A percentile compares a stretch with the other conserved stretches of the same genome.
Evolutionary conservation across 2,329 filamentous ascomycete species (phyloP).

Genomic region (Rutstroemia sp.): DNA sequence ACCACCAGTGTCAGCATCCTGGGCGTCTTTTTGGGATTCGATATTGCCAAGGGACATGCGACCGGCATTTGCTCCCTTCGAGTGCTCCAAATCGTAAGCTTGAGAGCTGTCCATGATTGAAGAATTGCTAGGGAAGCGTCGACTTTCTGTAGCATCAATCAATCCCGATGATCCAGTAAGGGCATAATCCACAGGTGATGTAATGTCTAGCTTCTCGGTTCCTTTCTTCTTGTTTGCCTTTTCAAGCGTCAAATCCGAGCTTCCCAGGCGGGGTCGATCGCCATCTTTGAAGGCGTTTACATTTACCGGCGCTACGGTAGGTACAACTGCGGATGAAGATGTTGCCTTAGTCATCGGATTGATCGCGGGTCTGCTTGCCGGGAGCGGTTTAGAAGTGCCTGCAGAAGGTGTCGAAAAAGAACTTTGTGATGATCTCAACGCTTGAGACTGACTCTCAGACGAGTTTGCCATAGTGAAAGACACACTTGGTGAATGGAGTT

Average conservation of each 20-base stretch:
- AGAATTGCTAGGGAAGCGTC: slow-evolving; percentile 8
- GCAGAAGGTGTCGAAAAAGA: slow-evolving; percentile 23
- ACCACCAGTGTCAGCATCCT: slow-evolving; percentile 11
- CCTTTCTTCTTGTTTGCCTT: slow-evolving; percentile 4
- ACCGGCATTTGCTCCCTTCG: slow-evolving; percentile 4
- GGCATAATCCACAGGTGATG: slow-evolving; percentile 9
- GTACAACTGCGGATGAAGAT: slow-evolving; percentile 26
- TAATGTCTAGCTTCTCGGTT: not conserved
- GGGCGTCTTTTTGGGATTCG: slow-evolving; percentile 3
- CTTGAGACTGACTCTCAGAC: slow-evolving; percentile 27
- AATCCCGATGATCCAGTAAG: slow-evolving; percentile 14
- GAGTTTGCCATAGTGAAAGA: slow-evolving; percentile 23
- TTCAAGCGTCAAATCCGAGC: slow-evolving; percentile 1
- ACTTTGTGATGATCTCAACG: slow-evolving; percentile 26
- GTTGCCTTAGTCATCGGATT: slow-evolving; percentile 27
- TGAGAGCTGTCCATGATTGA: slow-evolving; percentile 19
- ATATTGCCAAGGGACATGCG: slow-evolving; percentile 4
- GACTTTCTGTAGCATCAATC: slow-evolving; percentile 13
- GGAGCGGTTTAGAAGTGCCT: slow-evolving; percentile 21
- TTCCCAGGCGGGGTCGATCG: slow-evolving; percentile 36
- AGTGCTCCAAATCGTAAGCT: slow-evolving; percentile 14
- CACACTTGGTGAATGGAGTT: slow-evolving; percentile 26
- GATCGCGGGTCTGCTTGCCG: slow-evolving; percentile 23
- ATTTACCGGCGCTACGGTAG: slow-evolving; percentile 42
- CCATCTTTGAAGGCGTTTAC: slow-evolving; percentile 42